phyloP scores from a whole-genome alignment of 805 yeast genomes.

The Starmera pachycereana region DNA sequence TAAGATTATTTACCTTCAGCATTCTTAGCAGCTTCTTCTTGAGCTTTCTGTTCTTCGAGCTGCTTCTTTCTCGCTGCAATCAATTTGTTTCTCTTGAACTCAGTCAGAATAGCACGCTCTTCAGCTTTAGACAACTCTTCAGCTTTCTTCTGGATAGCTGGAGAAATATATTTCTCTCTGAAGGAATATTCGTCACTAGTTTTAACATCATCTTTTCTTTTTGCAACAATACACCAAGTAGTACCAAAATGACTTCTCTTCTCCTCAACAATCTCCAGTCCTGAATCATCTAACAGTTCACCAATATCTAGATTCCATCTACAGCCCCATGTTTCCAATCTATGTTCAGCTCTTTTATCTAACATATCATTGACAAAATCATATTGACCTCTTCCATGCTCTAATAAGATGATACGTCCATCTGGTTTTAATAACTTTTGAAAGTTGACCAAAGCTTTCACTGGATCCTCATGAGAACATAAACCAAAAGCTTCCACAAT shows the following conservation, averaged over 20 bases:
- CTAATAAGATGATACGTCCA: conserved; percentile 79
- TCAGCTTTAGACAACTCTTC: conserved; percentile 9
- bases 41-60: conserved; percentile 2
- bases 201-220: conserved; percentile 57
- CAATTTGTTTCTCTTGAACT: conserved; percentile 4
- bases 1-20: neutral
- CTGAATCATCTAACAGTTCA: conserved; percentile 73
- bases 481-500: conserved; percentile 90
- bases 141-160: conserved; percentile 21
- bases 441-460: conserved; percentile 69
- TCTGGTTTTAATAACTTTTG: conserved; percentile 67
- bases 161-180: conserved; percentile 37
- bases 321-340: conserved; percentile 92
- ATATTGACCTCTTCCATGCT: conserved; percentile 86
- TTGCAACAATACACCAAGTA: conserved; percentile 77
- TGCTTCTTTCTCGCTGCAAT: conserved; percentile 11
- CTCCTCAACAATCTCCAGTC: conserved; percentile 73
- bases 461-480: conserved; percentile 94
- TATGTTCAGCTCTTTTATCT: conserved; percentile 73
- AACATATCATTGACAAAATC: conserved; percentile 68
- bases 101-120: neutral
- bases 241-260: conserved; percentile 84
- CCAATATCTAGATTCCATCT: conserved; percentile 95
- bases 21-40: neutral
- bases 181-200: conserved; percentile 36